A percentile compares a stretch with the other conserved stretches of the same genome.
These are phyloP conservation scores for Cryomyces minteri DNA, from an alignment of 495 filamentous ascomycete species.

Conservation along the genomic window DNA sequence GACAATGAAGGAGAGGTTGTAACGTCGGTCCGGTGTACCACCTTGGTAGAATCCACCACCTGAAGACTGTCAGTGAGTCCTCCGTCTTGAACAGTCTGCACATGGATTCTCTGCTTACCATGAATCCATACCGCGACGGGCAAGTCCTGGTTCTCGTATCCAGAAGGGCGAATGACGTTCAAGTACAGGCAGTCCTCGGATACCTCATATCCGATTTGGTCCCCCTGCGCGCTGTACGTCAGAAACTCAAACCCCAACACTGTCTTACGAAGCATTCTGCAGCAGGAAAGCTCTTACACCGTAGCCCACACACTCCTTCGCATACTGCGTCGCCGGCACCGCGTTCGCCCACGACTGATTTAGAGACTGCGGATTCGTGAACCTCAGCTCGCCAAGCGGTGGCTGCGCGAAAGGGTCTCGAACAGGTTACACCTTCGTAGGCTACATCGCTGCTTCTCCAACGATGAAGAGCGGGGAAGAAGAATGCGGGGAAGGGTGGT, in stretches of 20 bases:
- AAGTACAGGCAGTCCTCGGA: conserved; percentile 47
- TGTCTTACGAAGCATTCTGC: too few relatives aligned
- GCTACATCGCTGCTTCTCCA: too few relatives aligned
- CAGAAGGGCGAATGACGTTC: conserved; percentile 43
- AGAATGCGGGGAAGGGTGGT: too few relatives aligned
- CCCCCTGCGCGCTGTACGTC: background rate
- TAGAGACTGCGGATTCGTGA: conserved; percentile 38
- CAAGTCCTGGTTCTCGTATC: conserved; percentile 32
- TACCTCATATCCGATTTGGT: conserved; percentile 9
- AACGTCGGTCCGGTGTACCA: conserved; percentile 15
- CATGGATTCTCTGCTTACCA: conserved; percentile 31
- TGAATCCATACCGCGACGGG: conserved; percentile 54
- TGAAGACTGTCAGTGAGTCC: conserved; percentile 22
- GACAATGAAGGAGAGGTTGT: conserved; percentile 35
- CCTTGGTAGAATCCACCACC: conserved; percentile 15
- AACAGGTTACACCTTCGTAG: too few relatives aligned
- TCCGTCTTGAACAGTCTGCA: conserved; percentile 27
- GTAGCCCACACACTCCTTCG: conserved; percentile 24
- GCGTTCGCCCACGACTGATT: conserved; percentile 19
- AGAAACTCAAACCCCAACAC: too few relatives aligned
- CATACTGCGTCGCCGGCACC: conserved; percentile 19
- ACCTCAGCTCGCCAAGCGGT: conserved; percentile 36
- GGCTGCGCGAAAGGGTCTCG: conserved; percentile 37
- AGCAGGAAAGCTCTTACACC: conserved; percentile 1
- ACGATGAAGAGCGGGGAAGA: too few relatives aligned